Evolutionary conservation across 2,329 filamentous ascomycete species (phyloP).

Genomic region (Fusarium brevicatenulatum): DNA sequence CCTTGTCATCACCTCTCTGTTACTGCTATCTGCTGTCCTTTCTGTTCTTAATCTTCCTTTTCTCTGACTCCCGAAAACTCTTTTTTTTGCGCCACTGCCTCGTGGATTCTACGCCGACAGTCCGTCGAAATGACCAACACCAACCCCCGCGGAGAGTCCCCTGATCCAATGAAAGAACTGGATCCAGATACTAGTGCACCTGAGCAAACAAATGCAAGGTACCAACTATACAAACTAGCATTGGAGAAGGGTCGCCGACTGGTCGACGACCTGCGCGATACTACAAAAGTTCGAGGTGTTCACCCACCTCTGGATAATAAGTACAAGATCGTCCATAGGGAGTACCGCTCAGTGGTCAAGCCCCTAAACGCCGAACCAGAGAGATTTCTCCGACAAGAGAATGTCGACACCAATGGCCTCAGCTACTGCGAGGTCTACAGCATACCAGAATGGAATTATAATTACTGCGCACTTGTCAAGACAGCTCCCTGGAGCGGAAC

Average conservation of each 20-base stretch:
- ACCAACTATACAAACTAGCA: accelerated
- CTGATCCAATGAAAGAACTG: too few relatives aligned
- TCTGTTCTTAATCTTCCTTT: too few relatives aligned
- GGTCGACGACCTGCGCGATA: accelerated
- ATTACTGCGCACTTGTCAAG: neutral
- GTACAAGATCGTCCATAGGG: neutral
- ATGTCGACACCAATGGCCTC: accelerated
- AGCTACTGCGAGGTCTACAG: neutral
- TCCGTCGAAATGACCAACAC: too few relatives aligned
- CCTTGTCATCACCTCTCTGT: too few relatives aligned
- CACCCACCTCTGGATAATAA: accelerated
- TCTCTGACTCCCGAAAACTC: too few relatives aligned
- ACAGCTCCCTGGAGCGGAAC: neutral
- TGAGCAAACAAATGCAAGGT: accelerated
- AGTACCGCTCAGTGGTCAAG: neutral
- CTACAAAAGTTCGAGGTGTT: accelerated
- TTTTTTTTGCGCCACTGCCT: too few relatives aligned
- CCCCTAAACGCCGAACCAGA: accelerated
- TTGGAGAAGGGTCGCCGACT: neutral
- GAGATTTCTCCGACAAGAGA: neutral
- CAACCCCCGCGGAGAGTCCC: too few relatives aligned
- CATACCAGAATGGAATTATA: accelerated
- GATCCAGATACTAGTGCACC: accelerated
- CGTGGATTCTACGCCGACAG: too few relatives aligned
- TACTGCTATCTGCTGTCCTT: too few relatives aligned